Evolutionary conservation across 495 filamentous ascomycete genomes (phyloP).

Genomic region (Echria macrotheca): DNA sequence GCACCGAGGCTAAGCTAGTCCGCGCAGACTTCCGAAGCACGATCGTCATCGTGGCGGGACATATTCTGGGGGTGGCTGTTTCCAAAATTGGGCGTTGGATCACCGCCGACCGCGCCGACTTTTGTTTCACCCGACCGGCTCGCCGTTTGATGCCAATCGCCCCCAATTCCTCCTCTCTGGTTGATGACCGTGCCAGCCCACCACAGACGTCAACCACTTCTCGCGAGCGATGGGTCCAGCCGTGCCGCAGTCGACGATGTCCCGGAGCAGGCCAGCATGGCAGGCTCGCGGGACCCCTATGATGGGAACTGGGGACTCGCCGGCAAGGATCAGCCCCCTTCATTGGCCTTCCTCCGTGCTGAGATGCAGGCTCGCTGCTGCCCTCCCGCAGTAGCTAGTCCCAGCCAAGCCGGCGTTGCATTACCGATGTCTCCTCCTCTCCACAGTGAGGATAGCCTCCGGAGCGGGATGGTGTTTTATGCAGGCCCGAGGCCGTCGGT

Average conservation of each 20-base stretch:
- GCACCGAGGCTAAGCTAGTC: no score
- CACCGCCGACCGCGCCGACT: background rate
- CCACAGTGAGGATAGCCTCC: slow-evolving; percentile 1
- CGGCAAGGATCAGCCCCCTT: slow-evolving; percentile 15
- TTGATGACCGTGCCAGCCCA: background rate
- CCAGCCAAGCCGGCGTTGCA: slow-evolving; percentile 18
- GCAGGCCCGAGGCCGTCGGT: background rate
- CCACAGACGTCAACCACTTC: slow-evolving; percentile 7
- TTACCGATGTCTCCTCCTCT: slow-evolving; percentile 8
- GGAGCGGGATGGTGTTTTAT: slow-evolving; percentile 5
- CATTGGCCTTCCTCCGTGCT: background rate
- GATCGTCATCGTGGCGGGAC: background rate
- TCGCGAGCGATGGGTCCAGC: background rate
- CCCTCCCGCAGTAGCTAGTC: background rate
- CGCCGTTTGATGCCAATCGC: no score
- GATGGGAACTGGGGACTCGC: slow-evolving; percentile 4
- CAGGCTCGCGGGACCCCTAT: slow-evolving; percentile 11
- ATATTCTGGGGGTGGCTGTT: background rate
- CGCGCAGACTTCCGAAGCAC: no score
- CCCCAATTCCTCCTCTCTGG: background rate
- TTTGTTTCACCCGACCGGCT: slow-evolving; percentile 10
- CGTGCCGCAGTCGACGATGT: background rate
- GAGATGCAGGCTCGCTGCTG: background rate
- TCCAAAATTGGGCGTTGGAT: slow-evolving; percentile 12
- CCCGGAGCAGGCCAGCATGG: slow-evolving; percentile 9